phyloP scores from a whole-genome alignment of 2,329 filamentous ascomycete genomes.

The Raffaelea albimanens region DNA sequence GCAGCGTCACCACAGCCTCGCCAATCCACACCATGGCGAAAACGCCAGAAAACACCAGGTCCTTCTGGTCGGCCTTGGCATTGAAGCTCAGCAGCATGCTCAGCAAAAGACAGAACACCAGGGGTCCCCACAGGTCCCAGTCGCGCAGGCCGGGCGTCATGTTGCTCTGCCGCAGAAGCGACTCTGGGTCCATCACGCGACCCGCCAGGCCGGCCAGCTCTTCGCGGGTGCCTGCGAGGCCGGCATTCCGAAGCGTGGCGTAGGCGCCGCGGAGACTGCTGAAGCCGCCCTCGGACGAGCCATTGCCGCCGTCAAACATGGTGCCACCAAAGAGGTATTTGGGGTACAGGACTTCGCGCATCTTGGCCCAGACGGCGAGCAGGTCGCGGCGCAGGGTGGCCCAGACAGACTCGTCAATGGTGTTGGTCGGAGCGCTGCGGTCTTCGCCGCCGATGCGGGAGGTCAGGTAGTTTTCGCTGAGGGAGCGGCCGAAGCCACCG shows the following conservation, averaged over 20 bases:
- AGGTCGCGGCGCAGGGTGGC: slow-evolving; percentile 90
- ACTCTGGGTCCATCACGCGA: slow-evolving; percentile 54
- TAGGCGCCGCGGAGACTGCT: slow-evolving; percentile 46
- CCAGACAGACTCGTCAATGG: slow-evolving; percentile 96
- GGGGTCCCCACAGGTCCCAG: slow-evolving; percentile 97
- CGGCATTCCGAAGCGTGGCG: slow-evolving; percentile 49
- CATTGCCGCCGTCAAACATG: slow-evolving; percentile 46
- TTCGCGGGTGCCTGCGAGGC: slow-evolving; percentile 49
- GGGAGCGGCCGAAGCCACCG: slow-evolving; percentile 35
- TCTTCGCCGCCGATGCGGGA: slow-evolving; percentile 89
- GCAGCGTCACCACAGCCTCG: slow-evolving; percentile 91
- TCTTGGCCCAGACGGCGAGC: slow-evolving; percentile 91
- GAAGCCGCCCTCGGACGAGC: neutral
- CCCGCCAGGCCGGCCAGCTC: slow-evolving; percentile 53
- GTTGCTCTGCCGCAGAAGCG: slow-evolving; percentile 48
- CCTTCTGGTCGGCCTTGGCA: slow-evolving; percentile 70
- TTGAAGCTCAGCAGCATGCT: slow-evolving; percentile 81
- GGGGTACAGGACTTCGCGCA: slow-evolving; percentile 93
- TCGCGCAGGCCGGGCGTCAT: slow-evolving; percentile 89
- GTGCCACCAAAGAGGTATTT: slow-evolving; percentile 76
- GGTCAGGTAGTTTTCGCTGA: slow-evolving; percentile 76
- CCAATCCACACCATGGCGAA: slow-evolving; percentile 97
- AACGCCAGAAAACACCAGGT: slow-evolving; percentile 86
- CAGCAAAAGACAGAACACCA: slow-evolving; percentile 86
- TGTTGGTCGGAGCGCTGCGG: slow-evolving; percentile 78